phyloP scores from a whole-genome alignment of 345 rosid species.

The Bruguiera parviflora region DNA sequence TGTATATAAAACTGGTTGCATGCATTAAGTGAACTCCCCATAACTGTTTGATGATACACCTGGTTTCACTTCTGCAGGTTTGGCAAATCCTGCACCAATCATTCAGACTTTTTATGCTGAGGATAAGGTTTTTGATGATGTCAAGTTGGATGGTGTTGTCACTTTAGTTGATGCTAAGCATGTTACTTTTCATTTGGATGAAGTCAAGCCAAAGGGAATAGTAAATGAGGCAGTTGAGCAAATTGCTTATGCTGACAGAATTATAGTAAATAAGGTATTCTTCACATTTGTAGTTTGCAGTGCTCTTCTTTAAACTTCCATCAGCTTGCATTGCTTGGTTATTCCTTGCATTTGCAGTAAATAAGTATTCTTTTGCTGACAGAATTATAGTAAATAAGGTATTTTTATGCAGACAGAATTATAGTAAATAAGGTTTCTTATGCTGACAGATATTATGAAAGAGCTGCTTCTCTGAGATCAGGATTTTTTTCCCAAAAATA shows the following conservation, averaged over 20 bases:
- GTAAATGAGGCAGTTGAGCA: conserved; percentile 98
- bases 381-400: no score
- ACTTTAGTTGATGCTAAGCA: conserved; percentile 97
- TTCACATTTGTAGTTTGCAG: not conserved
- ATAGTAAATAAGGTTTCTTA: no score
- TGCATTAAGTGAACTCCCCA: not conserved
- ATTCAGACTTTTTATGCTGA: conserved; percentile 97
- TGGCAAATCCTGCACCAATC: conserved; percentile 97
- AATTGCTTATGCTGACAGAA: conserved; percentile 93
- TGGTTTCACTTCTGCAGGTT: conserved; percentile 41
- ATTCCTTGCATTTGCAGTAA: not conserved
- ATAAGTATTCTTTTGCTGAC: no score
- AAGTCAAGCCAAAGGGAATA: conserved; percentile 83
- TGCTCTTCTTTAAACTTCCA: not conserved
- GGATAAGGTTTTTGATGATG: conserved; percentile 74
- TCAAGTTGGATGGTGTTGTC: conserved; percentile 90
- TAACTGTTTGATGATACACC: not conserved
- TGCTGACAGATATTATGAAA: no score
- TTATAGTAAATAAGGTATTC: conserved; percentile 81
- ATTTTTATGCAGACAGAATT: no score
- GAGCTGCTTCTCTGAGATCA: no score
- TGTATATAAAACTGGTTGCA: not conserved
- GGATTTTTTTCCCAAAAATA: no score
- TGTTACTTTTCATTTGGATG: conserved; percentile 73
- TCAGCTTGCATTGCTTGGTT: not conserved